Evolutionary conservation across 2,329 filamentous ascomycete genomes (phyloP).

Genomic region (Fusarium oxysporum): DNA sequence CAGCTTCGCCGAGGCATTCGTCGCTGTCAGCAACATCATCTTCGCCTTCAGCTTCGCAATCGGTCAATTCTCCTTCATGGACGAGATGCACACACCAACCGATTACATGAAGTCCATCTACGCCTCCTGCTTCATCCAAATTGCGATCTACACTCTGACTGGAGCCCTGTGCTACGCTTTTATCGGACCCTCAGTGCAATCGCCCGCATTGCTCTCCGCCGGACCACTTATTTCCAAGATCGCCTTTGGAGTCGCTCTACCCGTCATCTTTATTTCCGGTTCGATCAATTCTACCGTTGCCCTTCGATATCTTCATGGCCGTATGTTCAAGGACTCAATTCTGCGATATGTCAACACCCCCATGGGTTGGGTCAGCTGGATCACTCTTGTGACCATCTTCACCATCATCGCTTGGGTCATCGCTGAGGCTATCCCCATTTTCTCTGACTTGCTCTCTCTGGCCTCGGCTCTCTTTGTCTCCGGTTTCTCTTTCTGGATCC

Average conservation of each 20-base stretch:
- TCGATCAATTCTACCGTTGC: slow-evolving; percentile 38
- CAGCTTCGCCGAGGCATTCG: slow-evolving; percentile 66
- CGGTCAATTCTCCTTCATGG: slow-evolving; percentile 40
- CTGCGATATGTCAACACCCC: slow-evolving; percentile 34
- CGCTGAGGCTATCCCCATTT: slow-evolving; percentile 37
- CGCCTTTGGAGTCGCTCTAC: slow-evolving; percentile 76
- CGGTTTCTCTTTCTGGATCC: slow-evolving; percentile 37
- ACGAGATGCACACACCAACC: slow-evolving; percentile 39
- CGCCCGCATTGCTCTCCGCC: slow-evolving; percentile 76
- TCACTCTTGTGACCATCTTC: slow-evolving; percentile 27
- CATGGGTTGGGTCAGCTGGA: slow-evolving; percentile 36
- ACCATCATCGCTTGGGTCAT: slow-evolving; percentile 37
- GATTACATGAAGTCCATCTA: slow-evolving; percentile 64
- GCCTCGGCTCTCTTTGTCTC: slow-evolving; percentile 34
- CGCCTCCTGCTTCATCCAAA: slow-evolving; percentile 71
- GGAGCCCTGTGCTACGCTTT: slow-evolving; percentile 77
- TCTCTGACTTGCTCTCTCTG: slow-evolving; percentile 34
- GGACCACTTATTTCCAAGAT: slow-evolving; percentile 70
- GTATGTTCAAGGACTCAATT: slow-evolving; percentile 37
- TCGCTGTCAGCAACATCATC: slow-evolving; percentile 70
- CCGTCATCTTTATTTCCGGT: slow-evolving; percentile 54
- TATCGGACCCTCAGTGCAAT: slow-evolving; percentile 70
- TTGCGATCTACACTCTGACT: slow-evolving; percentile 73
- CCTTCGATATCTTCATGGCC: slow-evolving; percentile 34
- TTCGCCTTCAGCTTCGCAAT: slow-evolving; percentile 41